Evolutionary conservation across 2,329 filamentous ascomycete genomes (phyloP).

Genomic region (Claviceps purpurea): DNA sequence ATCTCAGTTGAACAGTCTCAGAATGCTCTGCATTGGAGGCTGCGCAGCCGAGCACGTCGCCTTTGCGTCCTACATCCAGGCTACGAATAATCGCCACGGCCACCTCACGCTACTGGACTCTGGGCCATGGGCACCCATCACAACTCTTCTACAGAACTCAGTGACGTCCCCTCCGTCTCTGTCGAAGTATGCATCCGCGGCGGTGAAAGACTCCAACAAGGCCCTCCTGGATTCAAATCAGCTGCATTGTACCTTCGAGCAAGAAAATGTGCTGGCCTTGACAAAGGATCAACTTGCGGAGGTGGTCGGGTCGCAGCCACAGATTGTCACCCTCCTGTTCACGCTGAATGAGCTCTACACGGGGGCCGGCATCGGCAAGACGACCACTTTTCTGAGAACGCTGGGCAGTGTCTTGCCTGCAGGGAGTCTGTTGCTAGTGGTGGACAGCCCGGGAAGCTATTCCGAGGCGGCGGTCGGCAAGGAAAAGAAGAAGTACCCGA

Average conservation of each 20-base stretch:
- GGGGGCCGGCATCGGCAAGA: slow-evolving; percentile 53
- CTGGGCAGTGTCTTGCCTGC: slow-evolving; percentile 45
- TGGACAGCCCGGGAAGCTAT: slow-evolving; percentile 90
- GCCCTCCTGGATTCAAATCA: slow-evolving; percentile 27
- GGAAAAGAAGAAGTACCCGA: slow-evolving; percentile 60
- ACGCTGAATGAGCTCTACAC: slow-evolving; percentile 93
- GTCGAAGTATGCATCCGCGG: slow-evolving; percentile 39
- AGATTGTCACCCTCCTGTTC: slow-evolving; percentile 75
- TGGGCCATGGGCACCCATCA: slow-evolving; percentile 59
- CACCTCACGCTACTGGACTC: slow-evolving; percentile 62
- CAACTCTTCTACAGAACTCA: slow-evolving; percentile 41
- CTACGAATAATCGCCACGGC: slow-evolving; percentile 12
- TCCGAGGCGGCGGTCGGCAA: slow-evolving; percentile 63
- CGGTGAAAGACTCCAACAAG: slow-evolving; percentile 29
- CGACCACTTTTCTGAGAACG: slow-evolving; percentile 61
- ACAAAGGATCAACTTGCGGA: slow-evolving; percentile 18
- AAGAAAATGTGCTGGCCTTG: slow-evolving; percentile 36
- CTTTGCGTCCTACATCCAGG: slow-evolving; percentile 31
- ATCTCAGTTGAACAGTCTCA: slow-evolving; percentile 14
- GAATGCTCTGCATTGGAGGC: slow-evolving; percentile 38
- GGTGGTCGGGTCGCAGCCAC: slow-evolving; percentile 21
- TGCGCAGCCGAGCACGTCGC: slow-evolving; percentile 49
- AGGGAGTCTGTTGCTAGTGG: slow-evolving; percentile 63
- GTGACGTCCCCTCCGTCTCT: slow-evolving; percentile 39
- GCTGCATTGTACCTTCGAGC: slow-evolving; percentile 29